A percentile compares a stretch with the other conserved stretches of the same genome.
Conservation (phyloP, 2,329 filamentous ascomycete species). For the Pseudocercospora vitis region DNA sequence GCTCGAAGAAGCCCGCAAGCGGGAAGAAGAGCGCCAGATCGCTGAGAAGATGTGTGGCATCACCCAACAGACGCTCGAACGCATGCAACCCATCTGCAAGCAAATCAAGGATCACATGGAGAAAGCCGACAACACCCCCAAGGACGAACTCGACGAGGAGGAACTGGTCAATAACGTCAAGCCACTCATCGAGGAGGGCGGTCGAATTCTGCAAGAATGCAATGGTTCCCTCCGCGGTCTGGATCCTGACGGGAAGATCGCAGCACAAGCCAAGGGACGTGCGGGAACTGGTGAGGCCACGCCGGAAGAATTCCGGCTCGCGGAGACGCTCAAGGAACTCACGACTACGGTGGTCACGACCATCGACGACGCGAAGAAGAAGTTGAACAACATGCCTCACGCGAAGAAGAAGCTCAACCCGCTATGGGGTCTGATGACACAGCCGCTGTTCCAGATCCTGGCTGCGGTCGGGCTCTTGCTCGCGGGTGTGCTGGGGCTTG, state of each 20-base stretch:
- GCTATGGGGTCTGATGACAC: slow-evolving; percentile 76
- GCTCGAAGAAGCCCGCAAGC: slow-evolving; percentile 52
- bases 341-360: slow-evolving; percentile 77
- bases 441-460: slow-evolving; percentile 90
- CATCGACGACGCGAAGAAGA: slow-evolving; percentile 84
- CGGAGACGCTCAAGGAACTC: slow-evolving; percentile 81
- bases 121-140: slow-evolving; percentile 72
- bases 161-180: slow-evolving; percentile 81
- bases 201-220: slow-evolving; percentile 77
- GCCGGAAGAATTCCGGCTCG: slow-evolving; percentile 80
- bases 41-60: slow-evolving; percentile 72
- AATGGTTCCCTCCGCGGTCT: slow-evolving; percentile 84
- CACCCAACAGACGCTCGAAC: slow-evolving; percentile 77
- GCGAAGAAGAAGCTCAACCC: slow-evolving; percentile 95
- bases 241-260: slow-evolving; percentile 84
- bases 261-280: slow-evolving; percentile 80
- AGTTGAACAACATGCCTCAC: slow-evolving; percentile 86
- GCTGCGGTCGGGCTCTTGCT: slow-evolving; percentile 83
- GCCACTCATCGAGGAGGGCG: slow-evolving; percentile 83
- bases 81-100: slow-evolving; percentile 80
- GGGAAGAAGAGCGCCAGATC: slow-evolving; percentile 70
- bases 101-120: slow-evolving; percentile 85
- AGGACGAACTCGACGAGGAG: slow-evolving; percentile 88
- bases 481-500: slow-evolving; percentile 78
- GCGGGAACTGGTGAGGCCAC: slow-evolving; percentile 71